phyloP scores from a whole-genome alignment of 139 green algal genomes.

The Yamagishiella unicocca region DNA sequence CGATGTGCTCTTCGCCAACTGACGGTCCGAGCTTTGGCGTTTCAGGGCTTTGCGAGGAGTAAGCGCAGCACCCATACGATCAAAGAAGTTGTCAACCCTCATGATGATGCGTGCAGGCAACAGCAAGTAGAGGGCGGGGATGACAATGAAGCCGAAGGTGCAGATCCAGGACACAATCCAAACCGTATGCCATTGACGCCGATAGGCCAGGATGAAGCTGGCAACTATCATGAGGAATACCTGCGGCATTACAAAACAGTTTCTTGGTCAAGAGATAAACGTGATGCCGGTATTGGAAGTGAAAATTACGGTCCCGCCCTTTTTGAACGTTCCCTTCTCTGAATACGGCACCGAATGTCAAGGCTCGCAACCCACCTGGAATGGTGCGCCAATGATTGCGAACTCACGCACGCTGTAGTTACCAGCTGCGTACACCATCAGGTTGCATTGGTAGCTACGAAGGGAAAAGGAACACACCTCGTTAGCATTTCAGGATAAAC shows the following conservation, averaged over 20 bases:
- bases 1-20: slow-evolving; percentile 2
- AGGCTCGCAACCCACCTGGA: slow-evolving; percentile 56
- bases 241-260: no score
- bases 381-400: slow-evolving; percentile 62
- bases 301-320: no score
- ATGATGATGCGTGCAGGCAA: background rate
- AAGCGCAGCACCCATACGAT: background rate
- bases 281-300: no score
- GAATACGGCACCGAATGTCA: no score
- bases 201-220: slow-evolving; percentile 39
- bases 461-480: background rate
- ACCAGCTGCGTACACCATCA: slow-evolving; percentile 81
- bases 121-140: slow-evolving; percentile 22
- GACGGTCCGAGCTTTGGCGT: background rate
- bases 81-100: background rate
- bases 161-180: slow-evolving; percentile 17
- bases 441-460: slow-evolving; percentile 76
- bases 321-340: no score
- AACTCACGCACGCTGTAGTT: slow-evolving; percentile 74
- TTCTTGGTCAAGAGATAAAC: no score
- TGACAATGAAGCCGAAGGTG: slow-evolving; percentile 2
- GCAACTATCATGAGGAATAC: slow-evolving; percentile 32
- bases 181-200: slow-evolving; percentile 4
- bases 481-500: no score
- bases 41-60: background rate